These are phyloP conservation scores for Thamnidium elegans DNA, from an alignment of 192 early-diverging fungal genomes.

Conservation along the genomic window DNA sequence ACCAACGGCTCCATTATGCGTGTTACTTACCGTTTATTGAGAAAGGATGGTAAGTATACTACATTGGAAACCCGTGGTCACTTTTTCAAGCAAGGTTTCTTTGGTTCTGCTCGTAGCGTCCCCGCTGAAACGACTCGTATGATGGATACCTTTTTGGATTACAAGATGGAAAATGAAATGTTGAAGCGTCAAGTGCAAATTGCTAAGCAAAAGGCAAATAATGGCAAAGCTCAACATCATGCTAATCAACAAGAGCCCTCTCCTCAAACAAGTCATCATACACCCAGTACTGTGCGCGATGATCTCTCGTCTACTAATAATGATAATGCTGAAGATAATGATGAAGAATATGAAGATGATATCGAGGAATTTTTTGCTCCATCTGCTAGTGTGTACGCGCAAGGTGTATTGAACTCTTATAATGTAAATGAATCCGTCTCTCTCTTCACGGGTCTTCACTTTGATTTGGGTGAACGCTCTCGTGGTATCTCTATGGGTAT, in stretches of 20 bases:
- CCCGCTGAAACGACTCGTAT: slow-evolving; percentile 39
- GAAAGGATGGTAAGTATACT: slow-evolving; percentile 45
- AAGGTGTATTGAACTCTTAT: slow-evolving; percentile 23
- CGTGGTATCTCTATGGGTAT: slow-evolving; percentile 30
- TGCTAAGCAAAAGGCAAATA: slow-evolving; percentile 12
- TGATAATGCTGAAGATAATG: background rate
- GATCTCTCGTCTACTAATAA: slow-evolving; percentile 1
- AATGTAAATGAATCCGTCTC: slow-evolving; percentile 21
- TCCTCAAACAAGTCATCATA: background rate
- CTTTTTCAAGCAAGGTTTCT: slow-evolving; percentile 34
- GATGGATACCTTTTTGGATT: slow-evolving; percentile 46
- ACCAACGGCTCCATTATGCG: slow-evolving; percentile 30
- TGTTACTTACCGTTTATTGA: slow-evolving; percentile 41
- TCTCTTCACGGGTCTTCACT: slow-evolving; percentile 30
- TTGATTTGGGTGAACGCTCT: slow-evolving; percentile 28
- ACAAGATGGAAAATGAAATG: slow-evolving; percentile 47
- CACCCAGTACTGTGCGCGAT: background rate
- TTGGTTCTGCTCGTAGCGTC: slow-evolving; percentile 43
- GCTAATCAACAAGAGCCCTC: slow-evolving; percentile 8
- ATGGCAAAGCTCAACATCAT: background rate
- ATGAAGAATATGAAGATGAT: slow-evolving; percentile 18
- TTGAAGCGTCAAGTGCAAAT: slow-evolving; percentile 23
- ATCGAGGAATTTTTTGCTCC: slow-evolving; percentile 18
- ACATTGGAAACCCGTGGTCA: slow-evolving; percentile 43
- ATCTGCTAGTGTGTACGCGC: slow-evolving; percentile 22